Evolutionary conservation across 73 alveolate species (phyloP), one percentile per base, ranked within the genome.

Genomic region (Loxodes magnus): DNA sequence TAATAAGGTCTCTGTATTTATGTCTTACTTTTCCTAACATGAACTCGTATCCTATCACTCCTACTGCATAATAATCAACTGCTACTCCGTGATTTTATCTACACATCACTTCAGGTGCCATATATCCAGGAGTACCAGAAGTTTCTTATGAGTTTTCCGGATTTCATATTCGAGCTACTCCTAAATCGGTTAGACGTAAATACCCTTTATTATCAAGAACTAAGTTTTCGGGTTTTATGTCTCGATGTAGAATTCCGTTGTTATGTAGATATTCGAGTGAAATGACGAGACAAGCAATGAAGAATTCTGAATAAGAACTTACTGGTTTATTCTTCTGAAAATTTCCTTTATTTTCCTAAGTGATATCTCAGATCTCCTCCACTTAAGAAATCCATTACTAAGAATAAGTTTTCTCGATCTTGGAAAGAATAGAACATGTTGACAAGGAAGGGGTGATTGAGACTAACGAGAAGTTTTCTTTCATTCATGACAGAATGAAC

Each of bases 401-500:
- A 56, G 58, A 64, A 76, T 35, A 82, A 43, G 37, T 68, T 62
- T 19, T 69, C 66, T 10, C 51, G 7, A 35, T 76, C 87, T 56
- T 82, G 84, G 42, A 76, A 82, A 6, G 90, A 74, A 25, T 50
- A 77, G 17, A 46, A 34, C 85, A 81, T 67, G 52, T 81, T 81
- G 25, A 72, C 84, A 0, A 81, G 52, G 52, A 81, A 74, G 21
- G 80, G 92, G 62, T 60, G 76, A 48, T 67, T 35, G 19, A 86
- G 43, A 17, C 64, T 20, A 36, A 74, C 35, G 33, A 86, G 69
- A 38, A 79, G 44, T 59, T 70, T 58, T 58, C 90, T 67, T 59
- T 86, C 96, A 56, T 80, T 69, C 71, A 73, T 43, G 28, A 86
- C 79, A 5, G 90, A 67, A 21, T 65, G 71, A 35, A 80, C 86